A percentile compares a stretch with the other conserved stretches of the same genome.
phyloP scores from a whole-genome alignment of 2,329 filamentous ascomycete genomes.

The Penicillium sp. region DNA sequence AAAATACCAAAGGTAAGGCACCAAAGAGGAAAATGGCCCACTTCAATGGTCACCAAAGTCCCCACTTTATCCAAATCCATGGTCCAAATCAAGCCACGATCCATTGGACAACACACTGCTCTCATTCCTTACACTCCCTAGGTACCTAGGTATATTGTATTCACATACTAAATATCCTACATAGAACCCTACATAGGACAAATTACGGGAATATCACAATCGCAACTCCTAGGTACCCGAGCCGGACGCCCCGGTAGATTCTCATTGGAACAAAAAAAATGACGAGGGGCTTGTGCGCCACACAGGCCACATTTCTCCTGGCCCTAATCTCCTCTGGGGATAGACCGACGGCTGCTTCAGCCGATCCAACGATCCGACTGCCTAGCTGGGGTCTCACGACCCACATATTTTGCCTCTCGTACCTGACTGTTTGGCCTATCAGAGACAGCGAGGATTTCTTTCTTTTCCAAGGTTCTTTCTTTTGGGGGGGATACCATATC shows the following conservation, averaged over 20 bases:
- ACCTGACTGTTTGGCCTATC: not conserved
- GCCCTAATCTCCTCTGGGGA: constrained; percentile 1
- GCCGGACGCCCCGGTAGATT: not conserved
- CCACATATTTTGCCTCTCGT: not conserved
- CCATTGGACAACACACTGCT: not conserved
- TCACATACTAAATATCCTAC: not conserved
- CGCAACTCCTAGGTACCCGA: constrained; percentile 1
- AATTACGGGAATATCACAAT: not conserved
- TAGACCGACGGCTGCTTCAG: constrained; percentile 2
- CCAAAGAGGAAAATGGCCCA: constrained; percentile 1
- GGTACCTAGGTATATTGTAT: too few relatives aligned
- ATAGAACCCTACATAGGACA: not conserved
- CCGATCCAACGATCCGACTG: constrained; percentile 3
- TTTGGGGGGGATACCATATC: not conserved
- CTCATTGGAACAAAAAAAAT: not conserved
- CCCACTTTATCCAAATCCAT: not conserved
- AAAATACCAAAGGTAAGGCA: not conserved
- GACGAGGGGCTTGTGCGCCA: not conserved
- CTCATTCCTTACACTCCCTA: not conserved
- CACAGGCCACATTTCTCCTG: not conserved
- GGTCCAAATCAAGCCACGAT: constrained; percentile 3
- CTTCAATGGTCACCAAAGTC: not conserved
- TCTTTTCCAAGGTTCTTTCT: not conserved
- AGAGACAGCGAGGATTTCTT: not conserved
- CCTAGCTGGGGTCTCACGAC: not conserved